Evolutionary conservation across 2,329 filamentous ascomycete species (phyloP).

Genomic region (Orbilia blumenaviensis): DNA sequence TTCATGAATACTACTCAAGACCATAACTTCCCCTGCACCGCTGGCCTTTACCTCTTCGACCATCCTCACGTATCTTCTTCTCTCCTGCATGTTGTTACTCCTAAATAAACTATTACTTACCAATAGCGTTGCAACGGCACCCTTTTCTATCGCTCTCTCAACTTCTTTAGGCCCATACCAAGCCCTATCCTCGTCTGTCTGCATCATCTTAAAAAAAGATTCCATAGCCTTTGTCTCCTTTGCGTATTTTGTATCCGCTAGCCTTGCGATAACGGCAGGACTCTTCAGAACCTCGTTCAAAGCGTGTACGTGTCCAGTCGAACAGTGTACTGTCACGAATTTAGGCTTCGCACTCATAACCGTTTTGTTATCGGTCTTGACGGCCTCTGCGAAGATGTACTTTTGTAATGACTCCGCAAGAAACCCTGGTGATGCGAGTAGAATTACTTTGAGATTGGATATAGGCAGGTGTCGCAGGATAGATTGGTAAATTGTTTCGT

Average conservation of each 20-base stretch:
- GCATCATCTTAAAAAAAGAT: slow-evolving; percentile 78
- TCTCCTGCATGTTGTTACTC: slow-evolving; percentile 77
- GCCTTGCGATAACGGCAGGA: slow-evolving; percentile 76
- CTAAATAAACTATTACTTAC: slow-evolving; percentile 90
- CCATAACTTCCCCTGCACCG: slow-evolving; percentile 83
- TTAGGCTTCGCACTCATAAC: slow-evolving; percentile 72
- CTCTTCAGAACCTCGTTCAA: slow-evolving; percentile 87
- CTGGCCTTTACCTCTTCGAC: slow-evolving; percentile 83
- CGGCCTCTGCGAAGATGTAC: slow-evolving; percentile 72
- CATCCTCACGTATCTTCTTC: slow-evolving; percentile 82
- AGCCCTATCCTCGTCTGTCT: slow-evolving; percentile 84
- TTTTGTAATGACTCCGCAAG: slow-evolving; percentile 81
- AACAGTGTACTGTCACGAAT: slow-evolving; percentile 79
- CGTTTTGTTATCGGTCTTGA: slow-evolving; percentile 76
- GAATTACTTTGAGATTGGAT: slow-evolving; percentile 72
- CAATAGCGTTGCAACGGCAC: slow-evolving; percentile 85
- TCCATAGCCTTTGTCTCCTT: slow-evolving; percentile 86
- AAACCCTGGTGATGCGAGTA: slow-evolving; percentile 90
- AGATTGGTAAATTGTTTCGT: slow-evolving; percentile 76
- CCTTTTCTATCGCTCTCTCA: slow-evolving; percentile 81
- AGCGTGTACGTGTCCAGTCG: slow-evolving; percentile 84
- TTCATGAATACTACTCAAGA: slow-evolving; percentile 94
- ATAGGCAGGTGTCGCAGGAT: slow-evolving; percentile 83
- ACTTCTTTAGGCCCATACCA: slow-evolving; percentile 91
- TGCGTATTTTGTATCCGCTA: slow-evolving; percentile 88